Evolutionary conservation across 805 yeast species (phyloP).

Genomic region (Torulaspora microellipsoides): DNA sequence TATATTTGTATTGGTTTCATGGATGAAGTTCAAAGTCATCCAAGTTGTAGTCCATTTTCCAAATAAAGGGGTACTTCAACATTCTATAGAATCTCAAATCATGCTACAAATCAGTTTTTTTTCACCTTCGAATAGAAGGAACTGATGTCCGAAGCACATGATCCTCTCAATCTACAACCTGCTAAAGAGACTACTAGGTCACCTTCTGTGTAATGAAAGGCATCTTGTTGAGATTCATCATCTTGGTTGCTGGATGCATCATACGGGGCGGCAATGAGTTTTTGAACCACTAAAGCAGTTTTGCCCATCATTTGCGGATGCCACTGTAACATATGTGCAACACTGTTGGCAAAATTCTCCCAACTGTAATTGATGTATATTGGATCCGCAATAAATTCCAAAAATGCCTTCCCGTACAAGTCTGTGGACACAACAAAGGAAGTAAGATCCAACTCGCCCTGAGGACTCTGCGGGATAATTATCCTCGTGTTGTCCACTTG

Average conservation of each 20-base stretch:
- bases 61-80: no score
- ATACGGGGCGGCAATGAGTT: slow-evolving; percentile 48
- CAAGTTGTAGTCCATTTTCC: no score
- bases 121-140: slow-evolving; percentile 19
- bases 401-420: slow-evolving; percentile 55
- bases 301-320: slow-evolving; percentile 77
- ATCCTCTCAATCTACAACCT: slow-evolving; percentile 46
- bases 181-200: slow-evolving; percentile 65
- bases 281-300: slow-evolving; percentile 66
- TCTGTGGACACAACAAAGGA: slow-evolving; percentile 72
- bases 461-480: slow-evolving; percentile 61
- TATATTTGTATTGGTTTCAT: no score
- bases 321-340: slow-evolving; percentile 92
- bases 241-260: slow-evolving; percentile 32
- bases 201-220: slow-evolving; percentile 51
- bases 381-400: slow-evolving; percentile 79
- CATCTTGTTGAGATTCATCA: slow-evolving; percentile 35
- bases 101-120: slow-evolving; percentile 6
- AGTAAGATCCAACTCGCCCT: slow-evolving; percentile 55
- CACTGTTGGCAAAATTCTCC: slow-evolving; percentile 45
- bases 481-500: slow-evolving; percentile 52
- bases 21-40: no score
- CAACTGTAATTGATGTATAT: slow-evolving; percentile 59
- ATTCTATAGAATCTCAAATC: not conserved
- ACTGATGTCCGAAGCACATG: slow-evolving; percentile 47